Conservation (phyloP, 768 basidiomycete genomes). For the Boletus pseudopeckii region DNA sequence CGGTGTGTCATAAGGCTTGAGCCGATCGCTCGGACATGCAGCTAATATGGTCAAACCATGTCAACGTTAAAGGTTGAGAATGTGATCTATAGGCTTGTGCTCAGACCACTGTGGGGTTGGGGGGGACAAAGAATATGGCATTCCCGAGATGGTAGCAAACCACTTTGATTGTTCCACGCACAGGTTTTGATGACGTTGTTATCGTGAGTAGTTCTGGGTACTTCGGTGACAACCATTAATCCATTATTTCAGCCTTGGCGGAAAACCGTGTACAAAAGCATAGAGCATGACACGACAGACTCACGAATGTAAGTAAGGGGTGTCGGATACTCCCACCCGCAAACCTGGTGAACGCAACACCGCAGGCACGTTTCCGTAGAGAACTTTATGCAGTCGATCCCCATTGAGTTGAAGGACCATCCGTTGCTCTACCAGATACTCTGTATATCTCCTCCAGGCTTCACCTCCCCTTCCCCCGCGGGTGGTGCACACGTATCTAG, state of each 20-base stretch:
- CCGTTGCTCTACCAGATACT: constrained; percentile 49
- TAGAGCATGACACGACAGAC: neutral
- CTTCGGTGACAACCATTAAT: neutral
- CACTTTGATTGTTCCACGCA: constrained; percentile 10
- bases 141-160: neutral
- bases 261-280: neutral
- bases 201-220: neutral
- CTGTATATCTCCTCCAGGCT: constrained; percentile 60
- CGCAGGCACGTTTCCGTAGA: constrained; percentile 23
- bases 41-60: neutral
- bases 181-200: constrained; percentile 11
- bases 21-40: neutral
- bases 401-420: constrained; percentile 51
- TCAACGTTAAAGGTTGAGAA: neutral
- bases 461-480: constrained; percentile 42
- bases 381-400: constrained; percentile 37
- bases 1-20: neutral
- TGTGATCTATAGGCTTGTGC: neutral
- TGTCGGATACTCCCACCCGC: constrained; percentile 3
- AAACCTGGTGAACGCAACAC: constrained; percentile 3
- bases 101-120: neutral
- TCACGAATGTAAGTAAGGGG: constrained; percentile 11
- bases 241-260: neutral
- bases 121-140: neutral
- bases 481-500: constrained; percentile 6